Evolutionary conservation across 2,329 filamentous ascomycete species (phyloP), one percentile per base, ranked within the genome.

Genomic region (Calonectria pteridis): DNA sequence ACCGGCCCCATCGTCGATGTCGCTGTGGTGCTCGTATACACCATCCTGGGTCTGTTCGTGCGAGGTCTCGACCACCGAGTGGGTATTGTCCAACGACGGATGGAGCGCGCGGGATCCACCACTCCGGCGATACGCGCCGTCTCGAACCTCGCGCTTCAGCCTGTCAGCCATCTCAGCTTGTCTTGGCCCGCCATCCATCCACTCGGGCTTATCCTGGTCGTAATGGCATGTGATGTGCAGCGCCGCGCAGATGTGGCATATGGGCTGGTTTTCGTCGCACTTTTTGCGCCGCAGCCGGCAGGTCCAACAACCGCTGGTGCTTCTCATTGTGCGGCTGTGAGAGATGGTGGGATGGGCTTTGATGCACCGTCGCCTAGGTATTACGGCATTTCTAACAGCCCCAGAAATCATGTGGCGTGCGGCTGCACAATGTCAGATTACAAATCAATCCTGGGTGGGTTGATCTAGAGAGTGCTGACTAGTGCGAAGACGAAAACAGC

Each of bases 261-360:
- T 78, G 9, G 90, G 90, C 1, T 84, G 86, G 23, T 77, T 83
- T 78, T 91, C 88, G 75, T 91, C 89, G 77, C 91, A 92, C 78
- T 91, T 92, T 78, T 92, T 93, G 76, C 89, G 89, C n/a, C 91
- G 87, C 7, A 91, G 85, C 23, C 90, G 87, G 76, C 91, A 92
- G 1, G 90, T 92, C 89, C 89, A 92, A 79, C 90, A 92, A 71
- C 89, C 89, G 23, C 16, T 29, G 35, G 35, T 18, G 58, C 33
- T 43, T 37, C 58, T 63, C 58, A 53, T 53, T 31, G 23, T 28
- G 16, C 4, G 7, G 26, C 7, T 31, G 26, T 5, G 23, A 46
- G 10, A 46, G n/a, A 0, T 23, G 43, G 4, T 23, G 43, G 43
- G 18, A 5, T 46, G n/a, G 43, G n/a, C 7, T 10, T 23, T 46